phyloP scores from a whole-genome alignment of 495 filamentous ascomycete genomes.

The Oidiodendron maius region DNA sequence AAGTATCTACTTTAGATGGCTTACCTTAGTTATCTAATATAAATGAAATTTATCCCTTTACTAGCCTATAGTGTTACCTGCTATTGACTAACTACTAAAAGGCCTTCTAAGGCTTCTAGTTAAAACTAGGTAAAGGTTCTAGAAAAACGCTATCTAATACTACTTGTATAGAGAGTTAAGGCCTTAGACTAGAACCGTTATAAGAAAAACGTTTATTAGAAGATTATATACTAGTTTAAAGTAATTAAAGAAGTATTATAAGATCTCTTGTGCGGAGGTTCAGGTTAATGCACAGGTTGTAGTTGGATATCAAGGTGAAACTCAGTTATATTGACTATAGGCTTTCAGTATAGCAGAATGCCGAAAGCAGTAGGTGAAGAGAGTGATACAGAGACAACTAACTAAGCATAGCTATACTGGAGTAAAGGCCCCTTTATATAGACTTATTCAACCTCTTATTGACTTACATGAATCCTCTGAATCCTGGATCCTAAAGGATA shows the following conservation, averaged over 20 bases:
- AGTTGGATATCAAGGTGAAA: no score
- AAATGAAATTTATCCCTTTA: conserved; percentile 23
- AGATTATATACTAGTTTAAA: conserved; percentile 13
- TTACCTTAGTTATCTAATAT: conserved; percentile 23
- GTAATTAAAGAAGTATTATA: conserved; percentile 17
- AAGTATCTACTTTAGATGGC: conserved; percentile 25
- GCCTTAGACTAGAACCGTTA: conserved; percentile 11
- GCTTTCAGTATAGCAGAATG: no score
- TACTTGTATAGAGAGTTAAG: background rate
- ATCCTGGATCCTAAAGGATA: no score
- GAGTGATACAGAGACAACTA: no score
- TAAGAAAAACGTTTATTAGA: conserved; percentile 7
- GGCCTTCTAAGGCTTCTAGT: background rate
- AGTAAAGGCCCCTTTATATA: no score
- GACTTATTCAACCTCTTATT: no score
- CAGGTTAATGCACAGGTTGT: no score
- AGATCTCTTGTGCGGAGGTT: no score
- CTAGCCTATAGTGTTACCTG: conserved; percentile 10
- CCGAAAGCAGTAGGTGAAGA: no score
- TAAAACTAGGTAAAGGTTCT: conserved; percentile 3
- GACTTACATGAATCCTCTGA: no score
- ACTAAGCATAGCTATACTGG: no score
- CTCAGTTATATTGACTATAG: no score
- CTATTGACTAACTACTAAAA: background rate
- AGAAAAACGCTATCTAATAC: conserved; percentile 5